Evolutionary conservation across 345 rosid genomes (phyloP).

Genomic region (Streptanthus diversifolius): DNA sequence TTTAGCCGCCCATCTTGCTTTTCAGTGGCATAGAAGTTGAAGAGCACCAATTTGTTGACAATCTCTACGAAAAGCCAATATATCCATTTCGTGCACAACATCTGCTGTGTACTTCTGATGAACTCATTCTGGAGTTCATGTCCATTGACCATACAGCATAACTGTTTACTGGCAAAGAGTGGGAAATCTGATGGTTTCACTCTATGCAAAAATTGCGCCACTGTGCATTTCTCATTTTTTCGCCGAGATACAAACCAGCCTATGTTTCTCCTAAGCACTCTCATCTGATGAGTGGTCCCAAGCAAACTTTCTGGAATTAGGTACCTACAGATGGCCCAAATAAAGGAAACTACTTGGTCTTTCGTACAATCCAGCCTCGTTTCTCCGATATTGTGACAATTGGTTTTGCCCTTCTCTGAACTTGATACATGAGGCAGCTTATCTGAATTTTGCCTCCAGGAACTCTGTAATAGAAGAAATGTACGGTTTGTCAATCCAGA

Average conservation of each 20-base stretch:
- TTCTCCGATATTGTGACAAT: constrained; percentile 27
- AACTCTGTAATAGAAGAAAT: constrained; percentile 37
- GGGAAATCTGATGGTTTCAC: constrained; percentile 52
- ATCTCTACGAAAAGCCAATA: constrained; percentile 69
- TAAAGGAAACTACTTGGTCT: constrained; percentile 64
- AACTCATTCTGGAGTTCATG: constrained; percentile 29
- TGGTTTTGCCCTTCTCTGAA: constrained; percentile 12
- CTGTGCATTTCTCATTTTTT: constrained; percentile 64
- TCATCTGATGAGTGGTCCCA: constrained; percentile 63
- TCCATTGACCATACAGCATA: constrained; percentile 28
- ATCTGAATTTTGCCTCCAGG: constrained; percentile 2
- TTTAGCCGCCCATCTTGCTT: constrained; percentile 63
- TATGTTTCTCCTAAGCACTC: constrained; percentile 60
- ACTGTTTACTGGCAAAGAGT: constrained; percentile 44
- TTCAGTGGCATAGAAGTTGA: constrained; percentile 82
- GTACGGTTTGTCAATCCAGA: neutral
- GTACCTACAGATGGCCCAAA: constrained; percentile 76
- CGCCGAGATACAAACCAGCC: constrained; percentile 58
- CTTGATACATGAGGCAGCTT: constrained; percentile 21
- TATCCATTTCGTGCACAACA: constrained; percentile 54
- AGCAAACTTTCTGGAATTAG: constrained; percentile 68
- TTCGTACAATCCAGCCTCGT: constrained; percentile 50
- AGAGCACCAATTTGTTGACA: constrained; percentile 61
- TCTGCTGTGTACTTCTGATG: constrained; percentile 46
- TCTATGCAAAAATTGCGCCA: constrained; percentile 55